Evolutionary conservation across 306 rosid species (phyloP), one percentile per base, ranked within the genome.

Genomic region (Cucumis melo): DNA sequence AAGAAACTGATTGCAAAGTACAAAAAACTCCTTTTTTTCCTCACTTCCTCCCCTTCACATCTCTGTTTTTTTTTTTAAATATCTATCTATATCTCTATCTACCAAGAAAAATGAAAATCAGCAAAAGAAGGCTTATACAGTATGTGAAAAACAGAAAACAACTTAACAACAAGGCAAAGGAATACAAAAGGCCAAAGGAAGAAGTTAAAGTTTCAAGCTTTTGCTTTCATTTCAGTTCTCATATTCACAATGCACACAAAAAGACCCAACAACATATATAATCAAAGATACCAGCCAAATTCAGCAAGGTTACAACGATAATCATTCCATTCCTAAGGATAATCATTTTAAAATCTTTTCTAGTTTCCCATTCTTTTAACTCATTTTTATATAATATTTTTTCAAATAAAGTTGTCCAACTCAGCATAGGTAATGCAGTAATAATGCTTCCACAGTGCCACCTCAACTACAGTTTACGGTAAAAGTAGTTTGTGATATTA

Each of bases 1-100:
- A 38, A 7, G 70, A 58, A 58, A 57, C 84, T 34, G 80, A 80
- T 67, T 20, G 80, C 88, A 81, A 78, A 82, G 50, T 79, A 54
- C 75, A 71, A 41, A 77, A 78, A 13, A 29, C 71, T 51, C 84
- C 78, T 46, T 81, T 82, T 51, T 76, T 74, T 78, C 36, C 75
- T 83, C 80, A 51, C 66, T 75, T 77, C 75, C 84, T 67, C 74
- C 73, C 85, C 80, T 85, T 86, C 90, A 82, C 81, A 86, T 78
- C 55, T 51, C 55, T 2, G 2, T 27, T 27, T 27, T 27, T 27
- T 2, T 27, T 27, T n/a, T n/a, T n/a, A n/a, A 1, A 13, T n/a
- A 5, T 10, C 12, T 44, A 44, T 44, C 75, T 16, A 73, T 21
- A 42, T 79, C 78, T 50, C 46, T 76, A 48, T 68, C 76, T 61